A percentile compares a stretch with the other conserved stretches of the same genome.
These are phyloP conservation scores for Carex myosuroides DNA, from an alignment of 176 grass and related monocot genomes.

Conservation along the genomic window DNA sequence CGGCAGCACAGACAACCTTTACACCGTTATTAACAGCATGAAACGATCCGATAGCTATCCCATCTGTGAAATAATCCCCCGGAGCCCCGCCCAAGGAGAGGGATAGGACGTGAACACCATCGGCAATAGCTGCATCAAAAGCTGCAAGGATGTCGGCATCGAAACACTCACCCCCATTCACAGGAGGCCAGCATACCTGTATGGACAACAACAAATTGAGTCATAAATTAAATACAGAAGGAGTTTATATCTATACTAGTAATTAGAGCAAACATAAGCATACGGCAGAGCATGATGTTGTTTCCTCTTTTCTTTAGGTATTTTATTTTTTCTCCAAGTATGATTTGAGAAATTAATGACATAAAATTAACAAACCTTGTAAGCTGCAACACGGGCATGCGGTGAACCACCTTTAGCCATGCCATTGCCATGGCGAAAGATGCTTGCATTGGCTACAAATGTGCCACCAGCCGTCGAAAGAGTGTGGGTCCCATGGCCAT, in stretches of 20 bases:
- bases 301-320: not conserved
- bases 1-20: constrained; percentile 59
- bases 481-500: constrained; percentile 67
- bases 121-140: constrained; percentile 64
- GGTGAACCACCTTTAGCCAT: constrained; percentile 62
- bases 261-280: no score
- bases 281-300: no score
- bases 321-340: not conserved
- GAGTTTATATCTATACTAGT: not conserved
- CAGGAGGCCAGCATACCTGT: constrained; percentile 39
- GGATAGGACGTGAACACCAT: constrained; percentile 56
- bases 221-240: not conserved
- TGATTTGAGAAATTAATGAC: not conserved
- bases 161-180: constrained; percentile 48
- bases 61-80: constrained; percentile 26
- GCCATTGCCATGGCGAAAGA: constrained; percentile 39
- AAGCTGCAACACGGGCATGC: constrained; percentile 44
- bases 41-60: constrained; percentile 49
- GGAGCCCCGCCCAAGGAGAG: constrained; percentile 56
- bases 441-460: constrained; percentile 28
- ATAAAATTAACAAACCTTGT: constrained; percentile 33
- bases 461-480: constrained; percentile 53
- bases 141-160: constrained; percentile 55
- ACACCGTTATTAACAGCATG: constrained; percentile 52
- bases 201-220: not conserved